A percentile compares a stretch with the other conserved stretches of the same genome.
phyloP scores from a whole-genome alignment of 208 protist genomes.

The Leishmania turanica region DNA sequence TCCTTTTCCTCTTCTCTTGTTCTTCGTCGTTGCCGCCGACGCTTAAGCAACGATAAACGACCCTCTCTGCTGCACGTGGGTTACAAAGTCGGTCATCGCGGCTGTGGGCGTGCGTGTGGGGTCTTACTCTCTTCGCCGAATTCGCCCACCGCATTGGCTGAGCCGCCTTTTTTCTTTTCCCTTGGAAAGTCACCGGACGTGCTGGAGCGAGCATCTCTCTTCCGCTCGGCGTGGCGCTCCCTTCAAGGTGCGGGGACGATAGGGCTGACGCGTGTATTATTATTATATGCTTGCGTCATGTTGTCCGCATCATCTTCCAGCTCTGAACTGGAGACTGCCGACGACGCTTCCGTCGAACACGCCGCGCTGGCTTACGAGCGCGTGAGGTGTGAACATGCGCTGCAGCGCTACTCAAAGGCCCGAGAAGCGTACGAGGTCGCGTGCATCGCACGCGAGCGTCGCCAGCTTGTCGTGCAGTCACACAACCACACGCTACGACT shows the following conservation, averaged over 20 bases:
- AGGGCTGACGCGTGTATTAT: not conserved
- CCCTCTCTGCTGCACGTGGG: not conserved
- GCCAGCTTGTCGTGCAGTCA: conserved; percentile 6
- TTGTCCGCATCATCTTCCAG: not conserved
- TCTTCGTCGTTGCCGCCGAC: not conserved
- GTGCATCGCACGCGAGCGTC: not conserved
- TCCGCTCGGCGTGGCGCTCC: not conserved
- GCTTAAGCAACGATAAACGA: not conserved
- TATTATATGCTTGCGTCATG: not conserved
- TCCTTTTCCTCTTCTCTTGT: not conserved
- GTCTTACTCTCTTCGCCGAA: not conserved
- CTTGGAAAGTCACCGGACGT: not conserved
- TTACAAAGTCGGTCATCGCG: not conserved
- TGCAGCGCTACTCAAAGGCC: not conserved
- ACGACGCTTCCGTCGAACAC: not conserved
- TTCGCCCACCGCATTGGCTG: not conserved
- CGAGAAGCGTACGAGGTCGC: not conserved
- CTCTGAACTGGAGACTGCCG: not conserved
- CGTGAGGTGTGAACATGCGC: conserved; percentile 5
- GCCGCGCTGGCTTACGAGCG: conserved; percentile 10
- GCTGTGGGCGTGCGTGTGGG: not conserved
- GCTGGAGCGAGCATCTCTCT: not conserved
- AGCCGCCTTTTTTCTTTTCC: not conserved
- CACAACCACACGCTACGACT: conserved; percentile 10
- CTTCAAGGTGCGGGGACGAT: not conserved